phyloP scores from a whole-genome alignment of 2,329 filamentous ascomycete genomes.

The Diaporthe citriasiana region DNA sequence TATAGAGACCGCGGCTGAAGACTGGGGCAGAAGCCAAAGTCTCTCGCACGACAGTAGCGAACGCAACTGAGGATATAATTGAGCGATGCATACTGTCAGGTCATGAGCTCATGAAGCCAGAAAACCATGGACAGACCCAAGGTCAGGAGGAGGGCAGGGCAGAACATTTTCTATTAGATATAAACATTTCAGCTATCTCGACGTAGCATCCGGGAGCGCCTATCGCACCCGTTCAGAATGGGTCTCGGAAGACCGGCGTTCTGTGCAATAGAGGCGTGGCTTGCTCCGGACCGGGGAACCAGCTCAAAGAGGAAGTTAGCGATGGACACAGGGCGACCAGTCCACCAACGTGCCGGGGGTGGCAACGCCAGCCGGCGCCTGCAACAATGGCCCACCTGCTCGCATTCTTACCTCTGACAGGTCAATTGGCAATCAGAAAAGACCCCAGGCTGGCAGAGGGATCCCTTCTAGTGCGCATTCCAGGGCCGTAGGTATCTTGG shows the following conservation, averaged over 20 bases:
- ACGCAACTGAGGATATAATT: constrained; percentile 43
- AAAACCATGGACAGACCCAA: not conserved
- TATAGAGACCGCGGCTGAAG: constrained; percentile 53
- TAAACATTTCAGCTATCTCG: constrained; percentile 4
- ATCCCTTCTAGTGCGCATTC: constrained; percentile 19
- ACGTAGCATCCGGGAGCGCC: constrained; percentile 24
- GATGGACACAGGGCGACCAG: not conserved
- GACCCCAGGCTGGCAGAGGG: constrained; percentile 2
- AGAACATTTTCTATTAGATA: constrained; percentile 3
- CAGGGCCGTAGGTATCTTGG: constrained; percentile 5
- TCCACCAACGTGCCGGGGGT: constrained; percentile 23
- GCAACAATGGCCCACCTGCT: constrained; percentile 45
- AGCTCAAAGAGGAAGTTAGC: constrained; percentile 22
- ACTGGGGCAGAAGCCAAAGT: constrained; percentile 48
- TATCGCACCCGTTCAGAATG: constrained; percentile 17
- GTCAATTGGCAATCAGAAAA: constrained; percentile 30
- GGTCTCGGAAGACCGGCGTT: constrained; percentile 27
- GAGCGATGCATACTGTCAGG: constrained; percentile 48
- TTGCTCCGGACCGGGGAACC: constrained; percentile 1
- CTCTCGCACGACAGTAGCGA: constrained; percentile 49
- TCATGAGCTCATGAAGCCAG: not conserved
- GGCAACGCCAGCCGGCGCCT: not conserved
- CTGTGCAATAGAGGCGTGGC: not conserved
- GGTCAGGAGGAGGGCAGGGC: not conserved
- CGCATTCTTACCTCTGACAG: constrained; percentile 46